A percentile compares a stretch with the other conserved stretches of the same genome.
Evolutionary conservation across 2,329 filamentous ascomycete genomes (phyloP).

Genomic region (Neobulgaria alba): DNA sequence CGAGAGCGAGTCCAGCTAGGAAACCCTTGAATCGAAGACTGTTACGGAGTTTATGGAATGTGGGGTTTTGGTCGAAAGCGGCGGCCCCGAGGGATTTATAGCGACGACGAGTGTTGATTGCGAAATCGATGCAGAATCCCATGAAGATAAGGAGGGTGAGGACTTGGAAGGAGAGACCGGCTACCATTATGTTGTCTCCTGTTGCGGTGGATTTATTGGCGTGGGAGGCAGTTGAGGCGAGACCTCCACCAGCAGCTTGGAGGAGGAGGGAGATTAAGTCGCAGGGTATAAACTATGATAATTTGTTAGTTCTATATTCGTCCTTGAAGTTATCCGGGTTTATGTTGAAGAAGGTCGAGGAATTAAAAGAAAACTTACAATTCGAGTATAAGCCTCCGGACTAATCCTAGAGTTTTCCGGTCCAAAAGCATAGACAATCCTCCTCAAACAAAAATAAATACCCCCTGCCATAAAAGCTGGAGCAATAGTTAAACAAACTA

Average conservation of each 20-base stretch:
- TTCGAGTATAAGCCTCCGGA: slow-evolving; percentile 40
- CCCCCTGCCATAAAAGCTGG: slow-evolving; percentile 57
- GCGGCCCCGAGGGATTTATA: slow-evolving; percentile 27
- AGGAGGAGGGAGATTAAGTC: slow-evolving; percentile 53
- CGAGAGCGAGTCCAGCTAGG: slow-evolving; percentile 31
- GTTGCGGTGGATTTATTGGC: slow-evolving; percentile 28
- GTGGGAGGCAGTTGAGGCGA: slow-evolving; percentile 43
- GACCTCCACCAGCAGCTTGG: slow-evolving; percentile 50
- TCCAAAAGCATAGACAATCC: slow-evolving; percentile 41
- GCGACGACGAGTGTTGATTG: slow-evolving; percentile 20
- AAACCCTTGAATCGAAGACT: slow-evolving; percentile 18
- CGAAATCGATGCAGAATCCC: slow-evolving; percentile 30
- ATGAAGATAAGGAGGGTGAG: slow-evolving; percentile 45
- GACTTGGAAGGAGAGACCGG: slow-evolving; percentile 54
- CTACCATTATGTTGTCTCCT: slow-evolving; percentile 58
- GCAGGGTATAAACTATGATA: slow-evolving; percentile 51
- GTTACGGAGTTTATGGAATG: slow-evolving; percentile 7
- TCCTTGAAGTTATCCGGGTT: no score
- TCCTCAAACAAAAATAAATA: slow-evolving; percentile 52
- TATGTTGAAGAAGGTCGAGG: slow-evolving; percentile 4
- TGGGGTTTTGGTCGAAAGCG: slow-evolving; percentile 15
- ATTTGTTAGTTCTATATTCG: no score
- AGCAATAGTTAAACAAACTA: slow-evolving; percentile 53
- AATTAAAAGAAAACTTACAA: slow-evolving; percentile 36
- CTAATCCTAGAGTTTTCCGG: slow-evolving; percentile 39